Base-by-base conservation (phyloP, 2,329 filamentous ascomycete species). In the Botrytis cinerea region DNA sequence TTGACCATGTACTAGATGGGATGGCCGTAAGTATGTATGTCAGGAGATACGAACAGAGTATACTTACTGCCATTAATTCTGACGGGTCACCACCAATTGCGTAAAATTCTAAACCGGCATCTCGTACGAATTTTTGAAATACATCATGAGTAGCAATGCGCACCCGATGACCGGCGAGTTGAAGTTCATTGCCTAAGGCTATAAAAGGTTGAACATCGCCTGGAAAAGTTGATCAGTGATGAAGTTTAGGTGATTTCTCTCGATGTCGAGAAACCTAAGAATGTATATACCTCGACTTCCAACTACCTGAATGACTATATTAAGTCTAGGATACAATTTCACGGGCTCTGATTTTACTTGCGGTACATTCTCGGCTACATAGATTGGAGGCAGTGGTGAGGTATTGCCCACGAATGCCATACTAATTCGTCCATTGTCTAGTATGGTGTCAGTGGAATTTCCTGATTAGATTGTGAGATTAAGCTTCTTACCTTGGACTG, bases 231-330 rank as follows among this genome's bases (percentile, higher is more conserved):
- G 5, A 14, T 63, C 9, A 63, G 16, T 9, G 38, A 40, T 2
- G 66, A 32, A 57, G 8, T 57, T 32, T 10, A 16, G 28, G 4
- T 22, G 7, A 20, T 22, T 12, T 16, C 16, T 45, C 9, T 63
- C 61, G 8, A 43, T 2, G 8, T 22, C 4, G 22, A 20, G 22
- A 35, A 6, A 51, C 0, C 0, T 8, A 7, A 14, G 28, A 54
- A 3, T n/a, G 12, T n/a, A 69, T 32, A 22, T 57, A 69, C 93
- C 93, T 70, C 93, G 86, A 1, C 90, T 93, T 9, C 93, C 93
- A 76, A 95, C 94, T 10, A 95, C 91, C 86, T 94, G 94, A 78
- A 95, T 91, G 40, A 94, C 92, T 70, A 96, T 91, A 80, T 94
- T 95, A 61, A 95, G 69, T 20, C 68, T 72, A 7, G 78, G 78